These are phyloP conservation scores for Torulaspora microellipsoides DNA, from an alignment of 805 yeast genomes.

Conservation along the genomic window DNA sequence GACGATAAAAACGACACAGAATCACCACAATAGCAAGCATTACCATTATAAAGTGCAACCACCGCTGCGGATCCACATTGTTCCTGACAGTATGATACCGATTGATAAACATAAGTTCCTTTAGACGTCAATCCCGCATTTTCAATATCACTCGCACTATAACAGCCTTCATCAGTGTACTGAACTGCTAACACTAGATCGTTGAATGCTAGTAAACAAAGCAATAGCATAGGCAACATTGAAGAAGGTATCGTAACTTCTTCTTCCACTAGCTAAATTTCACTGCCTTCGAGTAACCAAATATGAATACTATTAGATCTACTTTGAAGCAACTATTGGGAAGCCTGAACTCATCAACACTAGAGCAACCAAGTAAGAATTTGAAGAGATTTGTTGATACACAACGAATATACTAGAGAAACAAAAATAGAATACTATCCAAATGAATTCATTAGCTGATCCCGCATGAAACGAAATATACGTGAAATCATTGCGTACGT, in stretches of 20 bases:
- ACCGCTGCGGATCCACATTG: conserved; percentile 48
- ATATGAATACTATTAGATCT: background rate
- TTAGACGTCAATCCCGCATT: conserved; percentile 28
- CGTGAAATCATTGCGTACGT: too few species aligned
- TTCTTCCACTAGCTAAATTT: background rate
- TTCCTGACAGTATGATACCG: conserved; percentile 51
- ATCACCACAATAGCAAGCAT: conserved; percentile 65
- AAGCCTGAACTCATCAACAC: too few species aligned
- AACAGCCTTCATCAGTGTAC: conserved; percentile 37
- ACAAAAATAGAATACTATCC: too few species aligned
- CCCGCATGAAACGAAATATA: too few species aligned
- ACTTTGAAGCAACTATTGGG: background rate
- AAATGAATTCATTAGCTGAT: too few species aligned
- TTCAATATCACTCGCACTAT: conserved; percentile 24
- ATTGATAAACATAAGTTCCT: conserved; percentile 54
- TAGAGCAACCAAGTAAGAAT: too few species aligned
- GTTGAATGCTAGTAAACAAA: too few species aligned
- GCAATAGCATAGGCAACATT: too few species aligned
- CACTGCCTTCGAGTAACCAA: conserved; percentile 6
- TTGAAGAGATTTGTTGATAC: too few species aligned
- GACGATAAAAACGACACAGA: conserved; percentile 26
- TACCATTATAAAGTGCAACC: conserved; percentile 51
- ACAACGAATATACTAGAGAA: too few species aligned
- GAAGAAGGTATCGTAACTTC: too few species aligned
- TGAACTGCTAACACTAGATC: conserved; percentile 4